Percentiles rank a stretch among this genome's conserved stretches.
Conservation (phyloP, 192 early-diverging fungal species). For the Lobulomyces angularis region DNA sequence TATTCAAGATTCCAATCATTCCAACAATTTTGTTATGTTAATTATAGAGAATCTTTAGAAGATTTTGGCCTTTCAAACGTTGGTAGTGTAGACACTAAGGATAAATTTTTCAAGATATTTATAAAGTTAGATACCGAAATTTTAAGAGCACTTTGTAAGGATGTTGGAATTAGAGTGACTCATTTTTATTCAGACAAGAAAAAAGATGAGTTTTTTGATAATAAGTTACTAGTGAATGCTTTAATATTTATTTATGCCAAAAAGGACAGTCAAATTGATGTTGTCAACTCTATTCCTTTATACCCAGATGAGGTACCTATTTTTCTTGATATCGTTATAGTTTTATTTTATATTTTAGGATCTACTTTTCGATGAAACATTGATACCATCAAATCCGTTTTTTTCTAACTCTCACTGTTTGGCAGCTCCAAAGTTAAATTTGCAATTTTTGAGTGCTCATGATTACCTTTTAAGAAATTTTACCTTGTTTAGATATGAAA, state of each 20-base stretch:
- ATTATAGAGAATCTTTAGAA: conserved; percentile 53
- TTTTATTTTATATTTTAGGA: conserved; percentile 20
- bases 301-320: conserved; percentile 59
- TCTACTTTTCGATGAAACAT: conserved; percentile 55
- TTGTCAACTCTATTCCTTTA: conserved; percentile 53
- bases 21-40: conserved; percentile 64
- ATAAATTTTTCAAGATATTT: conserved; percentile 40
- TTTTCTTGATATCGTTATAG: not conserved
- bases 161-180: no score
- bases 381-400: conserved; percentile 23
- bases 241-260: conserved; percentile 47
- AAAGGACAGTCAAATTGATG: conserved; percentile 52
- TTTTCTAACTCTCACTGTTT: conserved; percentile 54
- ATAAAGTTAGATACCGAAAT: conserved; percentile 22
- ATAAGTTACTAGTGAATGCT: conserved; percentile 43
- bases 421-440: conserved; percentile 75
- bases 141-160: conserved; percentile 41
- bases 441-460: conserved; percentile 85
- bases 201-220: conserved; percentile 17
- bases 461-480: conserved; percentile 87
- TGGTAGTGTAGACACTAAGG: conserved; percentile 44
- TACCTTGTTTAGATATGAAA: conserved; percentile 70
- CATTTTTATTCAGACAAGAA: conserved; percentile 50
- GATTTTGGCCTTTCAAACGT: conserved; percentile 65
- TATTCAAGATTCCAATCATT: conserved; percentile 48